Evolutionary conservation across 2,329 filamentous ascomycete species (phyloP).

Genomic region (Cordyceps cicadae): DNA sequence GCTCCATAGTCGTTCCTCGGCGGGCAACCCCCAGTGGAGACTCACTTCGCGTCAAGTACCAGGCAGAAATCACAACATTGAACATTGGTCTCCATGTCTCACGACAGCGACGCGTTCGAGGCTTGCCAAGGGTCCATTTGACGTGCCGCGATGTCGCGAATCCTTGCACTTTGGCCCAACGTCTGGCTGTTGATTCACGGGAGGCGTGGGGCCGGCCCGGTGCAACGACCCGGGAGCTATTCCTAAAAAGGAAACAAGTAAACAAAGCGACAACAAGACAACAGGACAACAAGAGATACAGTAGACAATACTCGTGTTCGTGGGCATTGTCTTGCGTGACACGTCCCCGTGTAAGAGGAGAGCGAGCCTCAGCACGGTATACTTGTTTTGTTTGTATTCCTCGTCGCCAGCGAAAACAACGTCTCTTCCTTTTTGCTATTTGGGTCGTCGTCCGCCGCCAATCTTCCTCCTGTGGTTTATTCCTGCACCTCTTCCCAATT

Average conservation of each 20-base stretch:
- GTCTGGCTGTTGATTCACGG: constrained; percentile 22
- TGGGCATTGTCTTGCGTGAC: constrained; percentile 9
- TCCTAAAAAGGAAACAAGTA: constrained; percentile 35
- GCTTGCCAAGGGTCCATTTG: neutral
- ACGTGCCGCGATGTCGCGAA: neutral
- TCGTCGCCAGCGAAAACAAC: neutral
- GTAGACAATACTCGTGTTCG: constrained; percentile 3
- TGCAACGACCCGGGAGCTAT: constrained; percentile 23
- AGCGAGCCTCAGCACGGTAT: neutral
- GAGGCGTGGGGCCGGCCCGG: constrained; percentile 15
- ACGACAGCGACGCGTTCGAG: constrained; percentile 1
- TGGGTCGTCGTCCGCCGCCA: neutral
- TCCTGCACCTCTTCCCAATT: neutral
- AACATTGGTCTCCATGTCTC: constrained; percentile 1
- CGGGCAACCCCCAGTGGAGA: neutral
- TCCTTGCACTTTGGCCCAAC: constrained; percentile 12
- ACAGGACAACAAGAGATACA: too few relatives aligned
- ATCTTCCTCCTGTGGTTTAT: neutral
- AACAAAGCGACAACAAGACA: constrained; percentile 28
- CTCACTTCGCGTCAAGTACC: neutral
- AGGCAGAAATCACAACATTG: neutral
- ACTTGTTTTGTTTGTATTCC: constrained; percentile 14
- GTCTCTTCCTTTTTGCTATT: neutral
- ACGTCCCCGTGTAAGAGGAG: constrained; percentile 13
- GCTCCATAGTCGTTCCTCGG: neutral